Conservation (phyloP, 129 eudicot species). For the Arctium minus region DNA sequence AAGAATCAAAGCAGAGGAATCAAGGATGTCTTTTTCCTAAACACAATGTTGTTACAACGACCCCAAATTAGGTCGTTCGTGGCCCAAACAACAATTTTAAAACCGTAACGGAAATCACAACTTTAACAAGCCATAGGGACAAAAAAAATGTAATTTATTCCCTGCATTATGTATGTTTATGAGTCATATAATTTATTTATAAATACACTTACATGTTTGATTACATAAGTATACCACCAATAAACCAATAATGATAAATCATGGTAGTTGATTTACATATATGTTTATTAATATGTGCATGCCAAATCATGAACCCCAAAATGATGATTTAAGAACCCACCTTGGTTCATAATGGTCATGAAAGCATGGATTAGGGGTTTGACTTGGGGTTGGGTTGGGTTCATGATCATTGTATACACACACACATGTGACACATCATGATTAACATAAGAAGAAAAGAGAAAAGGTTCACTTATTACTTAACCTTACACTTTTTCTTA, state of each 20-base stretch:
- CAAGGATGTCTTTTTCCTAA: no score
- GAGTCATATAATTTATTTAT: no score
- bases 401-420: conserved; percentile 29
- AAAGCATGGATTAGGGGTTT: conserved; percentile 38
- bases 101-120: no score
- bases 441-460: conserved; percentile 19
- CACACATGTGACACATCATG: conserved; percentile 40
- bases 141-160: no score
- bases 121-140: no score
- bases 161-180: background rate
- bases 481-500: conserved; percentile 24
- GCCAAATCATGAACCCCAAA: conserved; percentile 30
- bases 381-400: conserved; percentile 30
- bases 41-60: no score
- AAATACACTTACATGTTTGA: no score
- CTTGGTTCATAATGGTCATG: conserved; percentile 38
- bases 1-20: no score
- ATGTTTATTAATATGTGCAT: conserved; percentile 13
- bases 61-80: no score
- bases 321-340: conserved; percentile 41
- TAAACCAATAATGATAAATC: no score
- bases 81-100: no score
- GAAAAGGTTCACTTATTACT: conserved; percentile 33
- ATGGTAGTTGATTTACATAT: background rate
- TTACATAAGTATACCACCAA: no score